Percentiles rank a stretch among this genome's conserved stretches.
Evolutionary conservation across 257 asterid genomes (phyloP).

Genomic region (Capsicum pubescens): DNA sequence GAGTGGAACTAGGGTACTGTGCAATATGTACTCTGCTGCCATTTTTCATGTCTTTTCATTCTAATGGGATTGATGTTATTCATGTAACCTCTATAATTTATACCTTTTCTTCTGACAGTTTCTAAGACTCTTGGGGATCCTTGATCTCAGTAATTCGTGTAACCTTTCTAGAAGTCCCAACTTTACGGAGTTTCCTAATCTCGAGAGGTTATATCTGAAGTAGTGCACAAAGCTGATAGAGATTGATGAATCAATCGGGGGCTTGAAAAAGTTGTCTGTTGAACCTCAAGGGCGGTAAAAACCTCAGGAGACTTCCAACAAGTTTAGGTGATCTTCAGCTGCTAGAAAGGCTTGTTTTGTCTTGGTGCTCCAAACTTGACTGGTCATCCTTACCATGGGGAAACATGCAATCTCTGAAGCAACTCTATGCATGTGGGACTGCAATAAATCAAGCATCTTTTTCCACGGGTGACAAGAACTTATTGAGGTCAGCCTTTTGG

Average conservation of each 20-base stretch:
- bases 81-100: background rate
- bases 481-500: background rate
- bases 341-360: background rate
- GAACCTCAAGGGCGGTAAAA: slow-evolving; percentile 26
- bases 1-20: slow-evolving; percentile 28
- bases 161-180: slow-evolving; percentile 13
- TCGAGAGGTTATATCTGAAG: slow-evolving; percentile 21
- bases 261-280: background rate
- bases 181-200: slow-evolving; percentile 30
- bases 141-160: slow-evolving; percentile 30
- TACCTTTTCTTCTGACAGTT: slow-evolving; percentile 11
- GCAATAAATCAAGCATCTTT: background rate
- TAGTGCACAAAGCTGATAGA: slow-evolving; percentile 20
- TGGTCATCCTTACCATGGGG: background rate
- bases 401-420: background rate
- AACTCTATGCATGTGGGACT: background rate
- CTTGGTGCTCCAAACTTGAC: background rate
- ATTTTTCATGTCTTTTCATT: background rate
- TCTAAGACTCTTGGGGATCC: slow-evolving; percentile 9
- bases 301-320: slow-evolving; percentile 25
- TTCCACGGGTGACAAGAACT: background rate
- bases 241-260: slow-evolving; percentile 26
- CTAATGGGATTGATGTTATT: background rate
- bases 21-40: background rate
- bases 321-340: background rate